phyloP scores from a whole-genome alignment of 2,329 filamentous ascomycete genomes.

The Monilinia polystroma region DNA sequence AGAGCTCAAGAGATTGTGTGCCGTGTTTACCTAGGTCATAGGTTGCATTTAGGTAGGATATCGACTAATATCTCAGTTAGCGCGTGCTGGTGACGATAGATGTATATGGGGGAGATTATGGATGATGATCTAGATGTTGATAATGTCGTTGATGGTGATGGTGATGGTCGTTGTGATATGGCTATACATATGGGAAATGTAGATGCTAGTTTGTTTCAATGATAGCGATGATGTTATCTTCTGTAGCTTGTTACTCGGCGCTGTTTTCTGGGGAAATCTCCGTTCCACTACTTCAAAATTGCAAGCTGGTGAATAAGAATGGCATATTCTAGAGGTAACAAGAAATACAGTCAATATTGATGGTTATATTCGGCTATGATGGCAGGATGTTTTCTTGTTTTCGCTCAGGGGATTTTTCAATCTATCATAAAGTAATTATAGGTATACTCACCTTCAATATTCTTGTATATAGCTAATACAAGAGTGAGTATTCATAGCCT shows the following conservation, averaged over 20 bases:
- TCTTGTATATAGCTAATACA: background rate
- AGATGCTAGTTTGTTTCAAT: no score
- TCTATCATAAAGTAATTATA: background rate
- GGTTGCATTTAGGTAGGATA: no score
- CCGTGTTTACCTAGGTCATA: background rate
- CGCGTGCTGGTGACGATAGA: no score
- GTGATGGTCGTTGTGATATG: no score
- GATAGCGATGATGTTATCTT: background rate
- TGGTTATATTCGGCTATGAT: background rate
- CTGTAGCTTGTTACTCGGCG: background rate
- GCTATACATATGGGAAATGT: no score
- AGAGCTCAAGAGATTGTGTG: background rate
- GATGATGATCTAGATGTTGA: no score
- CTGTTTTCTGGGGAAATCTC: accelerated
- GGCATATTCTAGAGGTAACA: background rate
- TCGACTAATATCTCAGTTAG: background rate
- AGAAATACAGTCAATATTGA: background rate
- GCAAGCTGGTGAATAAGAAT: background rate
- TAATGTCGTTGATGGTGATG: no score
- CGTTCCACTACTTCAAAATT: accelerated
- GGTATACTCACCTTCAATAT: background rate
- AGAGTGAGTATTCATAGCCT: background rate
- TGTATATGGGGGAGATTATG: background rate
- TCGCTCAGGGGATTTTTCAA: background rate
- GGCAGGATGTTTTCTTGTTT: background rate